These are phyloP conservation scores for Peronospora destructor DNA, from an alignment of 352 stramenopile genomes.

Conservation along the genomic window DNA sequence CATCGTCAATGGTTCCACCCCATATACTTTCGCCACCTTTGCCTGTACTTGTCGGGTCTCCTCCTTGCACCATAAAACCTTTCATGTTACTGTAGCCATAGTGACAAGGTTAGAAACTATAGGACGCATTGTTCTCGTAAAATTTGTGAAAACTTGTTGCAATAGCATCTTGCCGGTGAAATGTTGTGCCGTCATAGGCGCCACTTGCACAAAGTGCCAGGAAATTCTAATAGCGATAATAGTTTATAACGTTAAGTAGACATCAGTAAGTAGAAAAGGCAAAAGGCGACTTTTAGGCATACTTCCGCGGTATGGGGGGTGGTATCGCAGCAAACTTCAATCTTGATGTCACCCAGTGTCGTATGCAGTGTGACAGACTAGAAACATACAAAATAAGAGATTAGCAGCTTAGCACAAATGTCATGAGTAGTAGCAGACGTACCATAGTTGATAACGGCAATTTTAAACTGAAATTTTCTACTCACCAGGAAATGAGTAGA, in stretches of 20 bases:
- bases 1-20: slow-evolving; percentile 84
- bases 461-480: background rate
- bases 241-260: slow-evolving; percentile 4
- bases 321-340: slow-evolving; percentile 95
- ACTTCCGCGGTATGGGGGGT: slow-evolving; percentile 82
- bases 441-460: slow-evolving; percentile 19
- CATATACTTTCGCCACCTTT: slow-evolving; percentile 89
- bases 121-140: background rate
- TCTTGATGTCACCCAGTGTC: slow-evolving; percentile 92
- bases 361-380: slow-evolving; percentile 94
- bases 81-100: slow-evolving; percentile 64
- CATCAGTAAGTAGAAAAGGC: background rate
- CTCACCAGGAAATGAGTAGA: too few relatives aligned
- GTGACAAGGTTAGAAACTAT: background rate
- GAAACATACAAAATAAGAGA: background rate
- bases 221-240: slow-evolving; percentile 85
- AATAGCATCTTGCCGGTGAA: slow-evolving; percentile 60
- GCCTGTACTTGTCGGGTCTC: slow-evolving; percentile 86
- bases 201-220: slow-evolving; percentile 90
- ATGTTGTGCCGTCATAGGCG: slow-evolving; percentile 87
- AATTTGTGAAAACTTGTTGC: background rate
- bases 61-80: slow-evolving; percentile 85
- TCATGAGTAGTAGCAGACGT: background rate
- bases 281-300: slow-evolving; percentile 4
- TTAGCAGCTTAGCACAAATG: slow-evolving; percentile 1